phyloP scores from a whole-genome alignment of 352 stramenopile genomes.

The Phytopythium cucurbitacearum region DNA sequence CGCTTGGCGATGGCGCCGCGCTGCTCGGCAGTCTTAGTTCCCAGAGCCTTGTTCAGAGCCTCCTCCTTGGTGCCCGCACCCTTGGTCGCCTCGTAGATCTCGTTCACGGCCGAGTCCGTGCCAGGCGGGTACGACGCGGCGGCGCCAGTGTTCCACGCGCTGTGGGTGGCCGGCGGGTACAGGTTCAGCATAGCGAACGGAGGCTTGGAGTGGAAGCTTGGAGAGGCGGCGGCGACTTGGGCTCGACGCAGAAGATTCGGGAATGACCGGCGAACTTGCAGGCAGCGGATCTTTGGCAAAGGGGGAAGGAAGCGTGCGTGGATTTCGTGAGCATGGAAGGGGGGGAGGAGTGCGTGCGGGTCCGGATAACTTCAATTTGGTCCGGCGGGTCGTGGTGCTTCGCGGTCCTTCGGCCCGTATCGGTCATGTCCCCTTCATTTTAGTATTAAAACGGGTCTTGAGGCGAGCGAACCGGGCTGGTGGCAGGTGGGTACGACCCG shows the following conservation, averaged over 20 bases:
- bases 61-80: constrained; percentile 68
- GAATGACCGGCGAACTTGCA: background rate
- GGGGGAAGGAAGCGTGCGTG: no score
- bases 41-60: constrained; percentile 51
- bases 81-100: constrained; percentile 64
- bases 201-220: background rate
- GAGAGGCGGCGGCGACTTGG: background rate
- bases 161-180: constrained; percentile 70
- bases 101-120: constrained; percentile 52
- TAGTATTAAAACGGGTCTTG: no score
- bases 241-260: background rate
- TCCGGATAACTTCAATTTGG: constrained; percentile 4
- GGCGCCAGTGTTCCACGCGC: constrained; percentile 43
- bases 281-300: background rate
- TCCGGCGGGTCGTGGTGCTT: no score
- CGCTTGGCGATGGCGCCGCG: constrained; percentile 60
- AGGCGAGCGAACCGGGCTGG: no score
- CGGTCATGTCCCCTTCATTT: no score
- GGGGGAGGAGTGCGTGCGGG: background rate
- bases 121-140: constrained; percentile 32
- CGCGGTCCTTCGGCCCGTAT: no score
- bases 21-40: constrained; percentile 52
- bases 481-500: no score
- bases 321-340: background rate
- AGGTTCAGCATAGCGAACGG: constrained; percentile 56